phyloP scores from a whole-genome alignment of 805 yeast species.

The Saturnispora gosingensis region DNA sequence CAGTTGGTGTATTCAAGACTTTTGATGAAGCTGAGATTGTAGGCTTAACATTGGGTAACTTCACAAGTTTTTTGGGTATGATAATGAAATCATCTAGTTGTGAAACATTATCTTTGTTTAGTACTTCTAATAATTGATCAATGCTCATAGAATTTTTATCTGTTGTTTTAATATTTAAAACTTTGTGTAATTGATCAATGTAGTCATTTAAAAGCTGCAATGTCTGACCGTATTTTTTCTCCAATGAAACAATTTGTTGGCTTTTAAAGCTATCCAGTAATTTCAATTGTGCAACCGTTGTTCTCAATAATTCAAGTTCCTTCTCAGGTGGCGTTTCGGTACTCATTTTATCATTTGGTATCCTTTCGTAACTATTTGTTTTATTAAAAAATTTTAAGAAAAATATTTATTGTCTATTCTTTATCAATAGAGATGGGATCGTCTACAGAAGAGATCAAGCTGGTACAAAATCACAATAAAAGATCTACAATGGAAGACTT shows the following conservation, averaged over 20 bases:
- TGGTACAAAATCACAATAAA: neutral
- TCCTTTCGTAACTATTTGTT: neutral
- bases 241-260: constrained; percentile 29
- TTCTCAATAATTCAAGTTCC: constrained; percentile 16
- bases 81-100: constrained; percentile 14
- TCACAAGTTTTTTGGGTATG: constrained; percentile 17
- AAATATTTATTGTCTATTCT: neutral
- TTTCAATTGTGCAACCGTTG: constrained; percentile 27
- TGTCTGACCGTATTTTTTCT: constrained; percentile 17
- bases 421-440: neutral
- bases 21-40: neutral
- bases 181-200: constrained; percentile 13
- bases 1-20: neutral
- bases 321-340: neutral
- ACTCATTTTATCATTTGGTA: neutral
- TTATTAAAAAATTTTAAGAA: neutral
- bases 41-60: neutral
- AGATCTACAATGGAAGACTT: neutral
- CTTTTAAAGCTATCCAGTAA: constrained; percentile 29
- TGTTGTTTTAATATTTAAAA: constrained; percentile 2
- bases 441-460: neutral
- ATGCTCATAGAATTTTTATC: constrained; percentile 4
- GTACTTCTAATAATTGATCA: neutral
- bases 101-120: neutral
- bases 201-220: constrained; percentile 17